These are phyloP conservation scores for Nematocida sp. DNA, from an alignment of 371 early-diverging fungal genomes.

Conservation along the genomic window DNA sequence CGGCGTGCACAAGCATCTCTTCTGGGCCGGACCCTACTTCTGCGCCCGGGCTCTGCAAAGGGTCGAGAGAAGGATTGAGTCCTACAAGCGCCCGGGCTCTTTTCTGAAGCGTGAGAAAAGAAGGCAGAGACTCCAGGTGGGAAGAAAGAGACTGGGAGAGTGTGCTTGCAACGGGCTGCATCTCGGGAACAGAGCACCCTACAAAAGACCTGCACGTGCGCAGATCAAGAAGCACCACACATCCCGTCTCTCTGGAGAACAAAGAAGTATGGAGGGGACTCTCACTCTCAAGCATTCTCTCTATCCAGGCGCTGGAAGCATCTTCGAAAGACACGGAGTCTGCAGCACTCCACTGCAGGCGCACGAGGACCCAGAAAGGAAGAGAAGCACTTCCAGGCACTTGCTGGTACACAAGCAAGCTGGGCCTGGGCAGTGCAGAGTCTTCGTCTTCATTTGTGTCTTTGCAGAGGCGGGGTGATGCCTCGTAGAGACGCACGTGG, in stretches of 20 bases:
- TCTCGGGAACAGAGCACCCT: not conserved
- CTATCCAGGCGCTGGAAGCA: constrained; percentile 5
- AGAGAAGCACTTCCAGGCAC: not conserved
- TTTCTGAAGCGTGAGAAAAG: not conserved
- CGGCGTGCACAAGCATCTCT: constrained; percentile 1
- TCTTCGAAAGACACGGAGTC: constrained; percentile 6
- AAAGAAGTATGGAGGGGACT: constrained; percentile 75
- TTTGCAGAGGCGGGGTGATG: too few relatives aligned
- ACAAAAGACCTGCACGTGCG: not conserved
- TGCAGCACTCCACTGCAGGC: constrained; percentile 22
- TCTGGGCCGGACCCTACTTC: too few relatives aligned
- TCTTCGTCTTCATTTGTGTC: too few relatives aligned
- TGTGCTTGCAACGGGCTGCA: not conserved
- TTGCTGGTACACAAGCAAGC: too few relatives aligned
- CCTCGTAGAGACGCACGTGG: not conserved
- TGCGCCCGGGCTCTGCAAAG: not conserved
- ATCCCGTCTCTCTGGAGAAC: not conserved
- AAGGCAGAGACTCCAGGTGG: not conserved
- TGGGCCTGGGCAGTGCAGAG: too few relatives aligned
- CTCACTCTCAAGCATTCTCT: constrained; percentile 68
- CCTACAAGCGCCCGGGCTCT: not conserved
- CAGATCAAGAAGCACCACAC: constrained; percentile 6
- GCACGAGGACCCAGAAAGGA: constrained; percentile 69
- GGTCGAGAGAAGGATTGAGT: not conserved
- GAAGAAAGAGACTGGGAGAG: not conserved